These are phyloP conservation scores for Gossypium sturtianum DNA, from an alignment of 345 rosid species.

Conservation along the genomic window DNA sequence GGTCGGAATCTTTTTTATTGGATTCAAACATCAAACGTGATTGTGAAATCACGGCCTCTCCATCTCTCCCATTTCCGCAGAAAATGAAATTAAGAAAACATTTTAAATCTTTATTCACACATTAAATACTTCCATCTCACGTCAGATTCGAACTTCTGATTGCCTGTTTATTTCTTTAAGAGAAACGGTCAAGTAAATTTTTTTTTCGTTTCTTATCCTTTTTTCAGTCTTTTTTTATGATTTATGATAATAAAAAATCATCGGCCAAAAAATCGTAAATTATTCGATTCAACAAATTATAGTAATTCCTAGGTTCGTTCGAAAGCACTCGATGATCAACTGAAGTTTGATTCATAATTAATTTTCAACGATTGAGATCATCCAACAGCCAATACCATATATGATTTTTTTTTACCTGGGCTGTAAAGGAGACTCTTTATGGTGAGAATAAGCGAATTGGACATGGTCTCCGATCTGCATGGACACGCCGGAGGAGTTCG, in stretches of 20 bases:
- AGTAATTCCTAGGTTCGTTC: neutral
- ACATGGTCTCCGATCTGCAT: slow-evolving; percentile 64
- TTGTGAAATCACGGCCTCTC: neutral
- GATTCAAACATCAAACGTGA: neutral
- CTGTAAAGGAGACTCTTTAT: slow-evolving; percentile 51
- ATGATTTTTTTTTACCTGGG: slow-evolving; percentile 53
- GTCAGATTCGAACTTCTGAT: neutral
- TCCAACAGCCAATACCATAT: neutral
- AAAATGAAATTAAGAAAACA: too few species aligned
- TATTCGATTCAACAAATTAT: neutral
- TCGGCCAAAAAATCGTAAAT: neutral
- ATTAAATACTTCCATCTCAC: neutral
- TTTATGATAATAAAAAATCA: neutral
- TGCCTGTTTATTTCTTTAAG: neutral
- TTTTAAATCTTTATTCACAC: too few species aligned
- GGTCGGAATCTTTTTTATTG: neutral
- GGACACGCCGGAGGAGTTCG: slow-evolving; percentile 59
- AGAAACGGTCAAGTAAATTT: too few species aligned
- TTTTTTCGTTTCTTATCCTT: neutral
- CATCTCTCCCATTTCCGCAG: neutral
- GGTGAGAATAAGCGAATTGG: slow-evolving; percentile 73
- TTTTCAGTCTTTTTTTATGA: neutral
- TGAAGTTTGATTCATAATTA: neutral
- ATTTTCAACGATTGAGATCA: neutral
- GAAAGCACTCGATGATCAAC: neutral